Conservation (phyloP, 805 yeast species). For the Nakazawaea sp. region DNA sequence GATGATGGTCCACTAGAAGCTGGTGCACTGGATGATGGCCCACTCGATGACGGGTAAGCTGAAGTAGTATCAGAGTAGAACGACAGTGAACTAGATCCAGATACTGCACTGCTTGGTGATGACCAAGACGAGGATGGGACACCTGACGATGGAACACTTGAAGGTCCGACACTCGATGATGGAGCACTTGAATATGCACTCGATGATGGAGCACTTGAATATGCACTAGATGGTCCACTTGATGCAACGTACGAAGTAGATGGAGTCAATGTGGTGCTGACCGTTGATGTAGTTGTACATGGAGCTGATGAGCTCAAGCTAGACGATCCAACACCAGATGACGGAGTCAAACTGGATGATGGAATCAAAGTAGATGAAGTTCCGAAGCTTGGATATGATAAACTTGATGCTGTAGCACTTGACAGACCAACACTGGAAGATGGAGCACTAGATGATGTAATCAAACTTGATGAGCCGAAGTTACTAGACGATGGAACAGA, state of each 20-base stretch:
- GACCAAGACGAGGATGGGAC: neutral
- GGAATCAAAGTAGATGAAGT: neutral
- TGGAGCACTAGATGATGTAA: conserved; percentile 1
- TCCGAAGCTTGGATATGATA: neutral
- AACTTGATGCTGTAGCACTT: neutral
- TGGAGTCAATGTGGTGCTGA: conserved; percentile 2
- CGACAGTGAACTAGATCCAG: too few species aligned
- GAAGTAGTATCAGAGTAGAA: neutral
- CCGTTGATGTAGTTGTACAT: conserved; percentile 2
- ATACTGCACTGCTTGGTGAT: neutral
- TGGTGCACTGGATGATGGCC: conserved; percentile 4
- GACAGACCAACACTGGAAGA: neutral
- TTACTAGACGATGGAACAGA: neutral
- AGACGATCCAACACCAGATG: neutral
- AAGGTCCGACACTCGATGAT: neutral
- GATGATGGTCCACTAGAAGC: conserved; percentile 6
- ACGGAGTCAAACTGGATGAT: neutral
- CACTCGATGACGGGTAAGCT: conserved; percentile 5
- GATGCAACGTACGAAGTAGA: neutral
- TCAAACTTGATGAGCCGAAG: neutral
- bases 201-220: neutral
- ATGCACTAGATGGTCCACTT: neutral
- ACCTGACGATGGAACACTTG: neutral
- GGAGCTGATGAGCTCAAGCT: conserved; percentile 9
- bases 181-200: neutral